Conservation (phyloP, 495 filamentous ascomycete genomes). For the Tuber magnatum region DNA sequence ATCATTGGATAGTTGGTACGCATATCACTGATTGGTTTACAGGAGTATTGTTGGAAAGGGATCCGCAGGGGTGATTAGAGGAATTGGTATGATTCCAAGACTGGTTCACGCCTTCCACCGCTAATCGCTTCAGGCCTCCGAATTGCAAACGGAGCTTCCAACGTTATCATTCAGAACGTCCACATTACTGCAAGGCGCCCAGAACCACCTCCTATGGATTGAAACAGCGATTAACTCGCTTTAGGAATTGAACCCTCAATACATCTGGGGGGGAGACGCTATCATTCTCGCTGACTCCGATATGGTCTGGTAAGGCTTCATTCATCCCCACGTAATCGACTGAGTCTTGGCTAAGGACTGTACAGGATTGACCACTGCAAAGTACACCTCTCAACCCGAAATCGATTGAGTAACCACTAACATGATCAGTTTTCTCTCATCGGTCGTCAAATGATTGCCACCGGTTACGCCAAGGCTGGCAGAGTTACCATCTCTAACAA, state of each 20-base stretch:
- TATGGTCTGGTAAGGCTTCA: conserved; percentile 34
- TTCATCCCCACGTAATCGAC: neutral
- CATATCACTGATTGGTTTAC: neutral
- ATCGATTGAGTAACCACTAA: neutral
- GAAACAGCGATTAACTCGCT: conserved; percentile 24
- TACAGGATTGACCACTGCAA: conserved; percentile 43
- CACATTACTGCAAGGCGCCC: conserved; percentile 17
- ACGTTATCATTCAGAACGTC: conserved; percentile 43
- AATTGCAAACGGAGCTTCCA: conserved; percentile 41
- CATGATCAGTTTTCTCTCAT: conserved; percentile 44
- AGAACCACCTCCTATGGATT: neutral
- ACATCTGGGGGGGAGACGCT: conserved; percentile 45
- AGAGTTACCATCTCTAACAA: conserved; percentile 46
- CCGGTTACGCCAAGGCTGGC: conserved; percentile 40
- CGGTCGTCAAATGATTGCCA: conserved; percentile 46
- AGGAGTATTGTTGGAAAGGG: conserved; percentile 40
- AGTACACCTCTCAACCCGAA: conserved; percentile 37
- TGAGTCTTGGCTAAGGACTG: neutral
- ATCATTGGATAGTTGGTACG: neutral
- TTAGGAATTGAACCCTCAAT: conserved; percentile 43
- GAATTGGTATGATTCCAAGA: conserved; percentile 32
- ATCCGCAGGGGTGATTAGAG: conserved; percentile 42
- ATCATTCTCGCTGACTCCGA: conserved; percentile 41
- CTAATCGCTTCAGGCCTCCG: conserved; percentile 28
- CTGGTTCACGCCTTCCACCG: neutral